Conservation (phyloP, 208 protist genomes). For the Tetramitus jugosus region DNA sequence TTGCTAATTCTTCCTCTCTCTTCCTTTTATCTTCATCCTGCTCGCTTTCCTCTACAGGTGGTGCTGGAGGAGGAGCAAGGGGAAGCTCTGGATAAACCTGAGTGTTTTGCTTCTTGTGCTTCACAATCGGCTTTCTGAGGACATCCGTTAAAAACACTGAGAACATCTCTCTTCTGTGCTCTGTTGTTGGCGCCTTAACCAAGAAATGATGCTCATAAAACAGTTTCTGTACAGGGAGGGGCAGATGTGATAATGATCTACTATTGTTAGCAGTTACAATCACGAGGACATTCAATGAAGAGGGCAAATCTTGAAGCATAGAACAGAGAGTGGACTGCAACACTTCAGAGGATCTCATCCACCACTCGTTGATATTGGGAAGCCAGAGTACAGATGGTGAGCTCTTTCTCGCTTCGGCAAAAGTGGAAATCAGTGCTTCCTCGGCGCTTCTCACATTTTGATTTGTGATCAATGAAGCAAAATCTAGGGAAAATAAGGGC, state of each 20-base stretch:
- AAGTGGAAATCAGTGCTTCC: not conserved
- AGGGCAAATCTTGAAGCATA: not conserved
- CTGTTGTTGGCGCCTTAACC: not conserved
- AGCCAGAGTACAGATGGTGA: not conserved
- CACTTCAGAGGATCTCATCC: not conserved
- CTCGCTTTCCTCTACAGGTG: not conserved
- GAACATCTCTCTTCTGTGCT: constrained; percentile 10
- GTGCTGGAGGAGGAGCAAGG: not conserved
- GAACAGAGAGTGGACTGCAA: not conserved
- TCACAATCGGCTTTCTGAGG: not conserved
- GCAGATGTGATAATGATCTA: not conserved
- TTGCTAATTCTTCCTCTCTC: not conserved
- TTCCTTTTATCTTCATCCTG: not conserved
- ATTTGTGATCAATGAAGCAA: not conserved
- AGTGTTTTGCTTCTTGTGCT: no score
- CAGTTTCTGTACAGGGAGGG: not conserved
- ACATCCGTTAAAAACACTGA: not conserved
- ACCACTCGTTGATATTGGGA: constrained; percentile 13
- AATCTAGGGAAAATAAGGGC: not conserved
- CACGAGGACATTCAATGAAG: not conserved
- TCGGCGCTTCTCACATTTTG: not conserved
- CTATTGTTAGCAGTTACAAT: not conserved
- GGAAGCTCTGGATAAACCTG: no score
- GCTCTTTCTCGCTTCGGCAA: not conserved
- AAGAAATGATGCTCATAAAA: not conserved